phyloP scores from a whole-genome alignment of 2,329 filamentous ascomycete genomes.

The Apiospora marii region DNA sequence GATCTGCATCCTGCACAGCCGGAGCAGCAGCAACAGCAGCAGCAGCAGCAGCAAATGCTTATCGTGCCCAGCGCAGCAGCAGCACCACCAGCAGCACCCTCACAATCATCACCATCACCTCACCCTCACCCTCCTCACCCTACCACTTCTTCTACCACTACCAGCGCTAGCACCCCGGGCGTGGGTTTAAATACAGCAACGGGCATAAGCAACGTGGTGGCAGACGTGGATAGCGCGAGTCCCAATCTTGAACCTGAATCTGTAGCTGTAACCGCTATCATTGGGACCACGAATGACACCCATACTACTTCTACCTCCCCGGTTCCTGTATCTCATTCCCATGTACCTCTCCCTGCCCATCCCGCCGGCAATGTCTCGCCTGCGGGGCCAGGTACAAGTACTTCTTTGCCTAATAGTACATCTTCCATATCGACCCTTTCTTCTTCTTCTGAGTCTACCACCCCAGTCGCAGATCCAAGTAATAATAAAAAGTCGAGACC shows the following conservation, averaged over 20 bases:
- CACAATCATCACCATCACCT: conserved; percentile 8
- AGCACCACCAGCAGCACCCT: background rate
- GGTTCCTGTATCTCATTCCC: conserved; percentile 29
- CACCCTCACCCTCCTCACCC: conserved; percentile 36
- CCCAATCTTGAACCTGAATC: conserved; percentile 27
- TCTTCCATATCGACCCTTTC: conserved; percentile 24
- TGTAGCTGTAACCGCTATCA: conserved; percentile 32
- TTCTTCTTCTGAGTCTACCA: conserved; percentile 29
- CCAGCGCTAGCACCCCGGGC: conserved; percentile 30
- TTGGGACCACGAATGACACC: conserved; percentile 38
- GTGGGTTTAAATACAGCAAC: conserved; percentile 25
- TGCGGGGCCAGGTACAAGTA: conserved; percentile 27
- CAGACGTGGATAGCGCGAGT: conserved; percentile 31
- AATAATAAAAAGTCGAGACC: conserved; percentile 57
- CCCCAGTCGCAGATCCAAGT: conserved; percentile 44
- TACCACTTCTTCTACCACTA: conserved; percentile 35
- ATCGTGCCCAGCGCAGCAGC: conserved; percentile 13
- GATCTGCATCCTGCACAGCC: conserved; percentile 29
- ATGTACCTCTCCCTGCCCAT: conserved; percentile 28
- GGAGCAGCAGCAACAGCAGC: conserved; percentile 23
- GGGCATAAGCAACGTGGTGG: conserved; percentile 21
- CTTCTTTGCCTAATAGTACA: conserved; percentile 25
- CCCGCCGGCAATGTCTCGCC: conserved; percentile 25
- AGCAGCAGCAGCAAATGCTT: conserved; percentile 24
- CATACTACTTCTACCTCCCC: conserved; percentile 33